Base-by-base conservation (phyloP, 306 rosid genomes). In the Alnus glutinosa region DNA sequence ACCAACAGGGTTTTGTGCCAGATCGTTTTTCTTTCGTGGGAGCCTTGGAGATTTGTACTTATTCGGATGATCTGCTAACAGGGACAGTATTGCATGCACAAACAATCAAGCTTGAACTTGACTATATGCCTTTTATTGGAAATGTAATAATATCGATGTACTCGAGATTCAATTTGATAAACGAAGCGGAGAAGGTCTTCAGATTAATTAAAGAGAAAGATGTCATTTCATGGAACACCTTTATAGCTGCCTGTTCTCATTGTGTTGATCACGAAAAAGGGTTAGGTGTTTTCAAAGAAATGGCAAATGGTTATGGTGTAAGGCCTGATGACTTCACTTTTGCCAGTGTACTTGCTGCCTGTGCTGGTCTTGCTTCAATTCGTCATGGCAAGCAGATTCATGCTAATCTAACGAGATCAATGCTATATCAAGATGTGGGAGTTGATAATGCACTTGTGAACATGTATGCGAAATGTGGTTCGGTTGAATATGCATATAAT, bases 391-490 rank as follows among this genome's bases (percentile, higher is more conserved):
- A 83, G 80, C 84, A 87, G 73, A 75, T 83, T 47, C 89, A 83
- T 83, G 86, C 75, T 58, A 64, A 76, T 78, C 75, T 84, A 50
- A 69, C 72, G 10, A 84, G 76, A 79, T 63, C 80, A 52, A 79
- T 77, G 9, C 48, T 7, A 62, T 49, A 42, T 76, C 80, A 66
- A 59, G 88, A 84, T 74, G 79, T 84, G 16, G 86, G 84, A 76
- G 86, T 87, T 52, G 48, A 70, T 54, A 87, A 81, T 81, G 86
- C 88, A 37, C 78, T 87, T 2, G 78, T 81, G 49, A 55, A 76
- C 64, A 84, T 79, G 86, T 83, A 87, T 54, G 84, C 86, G 73
- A 87, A 84, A 70, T 84, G 87, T 73, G 88, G 90, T 30, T 83
- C 74, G 28, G 78, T 84, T 68, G 62, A 63, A 52, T 81, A 79